Percentiles rank a stretch among this genome's conserved stretches.
phyloP scores from a whole-genome alignment of 371 early-diverging fungal species.

The Syncephalastrum racemosum region DNA sequence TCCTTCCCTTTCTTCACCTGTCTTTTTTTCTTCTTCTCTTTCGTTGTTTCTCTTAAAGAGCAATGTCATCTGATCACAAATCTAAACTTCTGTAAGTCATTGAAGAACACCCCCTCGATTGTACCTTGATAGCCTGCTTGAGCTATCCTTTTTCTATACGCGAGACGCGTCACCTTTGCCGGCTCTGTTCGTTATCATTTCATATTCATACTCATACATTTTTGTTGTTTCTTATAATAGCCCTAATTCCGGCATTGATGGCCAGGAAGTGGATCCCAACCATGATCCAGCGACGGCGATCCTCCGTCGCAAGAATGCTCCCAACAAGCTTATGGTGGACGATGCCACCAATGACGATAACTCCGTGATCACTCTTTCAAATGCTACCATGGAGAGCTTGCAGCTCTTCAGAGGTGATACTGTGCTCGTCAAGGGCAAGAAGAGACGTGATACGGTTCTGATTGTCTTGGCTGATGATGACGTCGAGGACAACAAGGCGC shows the following conservation, averaged over 20 bases:
- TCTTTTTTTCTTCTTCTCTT: conserved; percentile 7
- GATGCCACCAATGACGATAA: conserved; percentile 97
- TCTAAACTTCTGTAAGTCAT: conserved; percentile 21
- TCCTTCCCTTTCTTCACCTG: conserved; percentile 1
- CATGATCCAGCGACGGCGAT: conserved; percentile 93
- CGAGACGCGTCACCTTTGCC: background rate
- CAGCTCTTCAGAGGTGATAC: conserved; percentile 95
- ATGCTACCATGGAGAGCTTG: conserved; percentile 91
- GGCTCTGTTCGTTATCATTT: background rate
- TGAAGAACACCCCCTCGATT: no score
- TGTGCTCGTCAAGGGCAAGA: conserved; percentile 97
- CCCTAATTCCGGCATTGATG: conserved; percentile 49
- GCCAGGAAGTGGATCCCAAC: conserved; percentile 52
- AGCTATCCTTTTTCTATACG: background rate
- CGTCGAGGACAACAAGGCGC: conserved; percentile 90
- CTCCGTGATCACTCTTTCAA: conserved; percentile 89
- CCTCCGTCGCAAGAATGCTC: conserved; percentile 91
- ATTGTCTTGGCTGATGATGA: conserved; percentile 92
- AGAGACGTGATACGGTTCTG: conserved; percentile 96
- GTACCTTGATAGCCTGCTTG: background rate
- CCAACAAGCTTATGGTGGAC: conserved; percentile 97
- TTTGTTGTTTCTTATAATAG: conserved; percentile 10
- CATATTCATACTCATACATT: background rate
- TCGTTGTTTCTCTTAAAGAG: conserved; percentile 8
- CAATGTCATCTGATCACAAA: conserved; percentile 24